Base-by-base conservation (phyloP, 2,329 filamentous ascomycete species). In the Chalara sp. region DNA sequence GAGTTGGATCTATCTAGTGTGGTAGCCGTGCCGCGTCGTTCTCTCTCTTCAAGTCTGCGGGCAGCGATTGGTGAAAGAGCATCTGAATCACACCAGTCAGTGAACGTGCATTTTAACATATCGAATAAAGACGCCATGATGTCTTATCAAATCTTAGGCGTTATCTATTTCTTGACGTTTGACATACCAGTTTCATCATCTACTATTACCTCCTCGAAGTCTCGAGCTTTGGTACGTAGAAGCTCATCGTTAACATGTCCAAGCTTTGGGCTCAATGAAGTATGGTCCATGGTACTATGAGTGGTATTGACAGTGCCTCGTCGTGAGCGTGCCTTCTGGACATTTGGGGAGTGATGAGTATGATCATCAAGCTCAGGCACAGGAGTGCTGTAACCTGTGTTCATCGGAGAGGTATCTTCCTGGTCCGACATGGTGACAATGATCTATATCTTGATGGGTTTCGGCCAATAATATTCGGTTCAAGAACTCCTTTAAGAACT, bases 351-450 rank as follows among this genome's bases (percentile, higher is more conserved):
- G 63, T 87, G 85, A 63, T 83, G 75, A 52, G 89, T 86, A 71
- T 96, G 91, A 67, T 96, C 90, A 66, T 96, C 89, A 45, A 96
- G 78, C 65, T 91, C 85, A 55, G 85, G 84, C 54, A 90, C 81
- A 11, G 87, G 86, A 51, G 85, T 84, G 68, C 81, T 81, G 69
- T 85, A 89, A 61, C 83, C 79, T 61, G 79, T 78, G 62, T 81
- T 77, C 50, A 79, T 69, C 21, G 21, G 21, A 32, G 65, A 73
- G 57, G 67, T 72, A 62, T 84, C 84, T 53, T 83, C 81, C 64
- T 79, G 77, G 65, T 84, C 80, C 54, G 81, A 78, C 90, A 95
- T 81, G 65, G 72, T 72, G 78, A 70, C 56, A 10, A 45, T 42
- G 48, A 45, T 30, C 32, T 48, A 40, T 35, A 21, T 21, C 21